phyloP scores from a whole-genome alignment of 352 stramenopile species.

The Phytophthora citrophthora region DNA sequence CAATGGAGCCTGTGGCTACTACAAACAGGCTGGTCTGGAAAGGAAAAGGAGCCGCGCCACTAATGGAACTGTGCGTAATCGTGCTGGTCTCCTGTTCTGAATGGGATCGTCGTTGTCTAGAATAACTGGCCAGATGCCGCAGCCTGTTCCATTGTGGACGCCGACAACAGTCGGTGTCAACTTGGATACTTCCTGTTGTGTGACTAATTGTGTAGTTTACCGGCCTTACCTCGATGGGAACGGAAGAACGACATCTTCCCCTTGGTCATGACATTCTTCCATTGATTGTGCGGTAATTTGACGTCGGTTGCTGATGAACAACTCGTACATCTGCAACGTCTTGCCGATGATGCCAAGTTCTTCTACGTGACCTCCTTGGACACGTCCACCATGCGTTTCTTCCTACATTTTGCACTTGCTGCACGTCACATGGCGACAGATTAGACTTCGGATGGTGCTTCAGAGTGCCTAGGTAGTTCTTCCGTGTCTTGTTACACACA shows the following conservation, averaged over 20 bases:
- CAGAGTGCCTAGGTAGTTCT: too few species aligned
- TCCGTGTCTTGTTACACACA: too few species aligned
- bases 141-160: constrained; percentile 32
- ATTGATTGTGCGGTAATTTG: constrained; percentile 42
- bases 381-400: too few species aligned
- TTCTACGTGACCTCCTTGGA: too few species aligned
- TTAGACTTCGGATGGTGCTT: too few species aligned
- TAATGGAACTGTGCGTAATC: constrained; percentile 38
- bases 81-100: constrained; percentile 15
- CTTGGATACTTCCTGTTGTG: constrained; percentile 37
- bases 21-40: constrained; percentile 35
- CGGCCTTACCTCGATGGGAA: constrained; percentile 35
- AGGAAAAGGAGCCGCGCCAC: constrained; percentile 36
- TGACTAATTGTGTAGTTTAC: constrained; percentile 16
- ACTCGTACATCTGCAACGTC: constrained; percentile 57
- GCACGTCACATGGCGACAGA: too few species aligned
- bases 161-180: constrained; percentile 43
- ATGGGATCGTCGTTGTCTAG: constrained; percentile 26
- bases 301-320: constrained; percentile 45
- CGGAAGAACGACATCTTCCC: constrained; percentile 60
- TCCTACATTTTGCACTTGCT: too few species aligned
- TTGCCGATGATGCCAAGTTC: constrained; percentile 60
- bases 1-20: constrained; percentile 34
- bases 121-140: constrained; percentile 17
- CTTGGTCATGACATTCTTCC: constrained; percentile 58